These are phyloP conservation scores for Diplodia scrobiculata DNA, from an alignment of 2,329 filamentous ascomycete species.

Conservation along the genomic window DNA sequence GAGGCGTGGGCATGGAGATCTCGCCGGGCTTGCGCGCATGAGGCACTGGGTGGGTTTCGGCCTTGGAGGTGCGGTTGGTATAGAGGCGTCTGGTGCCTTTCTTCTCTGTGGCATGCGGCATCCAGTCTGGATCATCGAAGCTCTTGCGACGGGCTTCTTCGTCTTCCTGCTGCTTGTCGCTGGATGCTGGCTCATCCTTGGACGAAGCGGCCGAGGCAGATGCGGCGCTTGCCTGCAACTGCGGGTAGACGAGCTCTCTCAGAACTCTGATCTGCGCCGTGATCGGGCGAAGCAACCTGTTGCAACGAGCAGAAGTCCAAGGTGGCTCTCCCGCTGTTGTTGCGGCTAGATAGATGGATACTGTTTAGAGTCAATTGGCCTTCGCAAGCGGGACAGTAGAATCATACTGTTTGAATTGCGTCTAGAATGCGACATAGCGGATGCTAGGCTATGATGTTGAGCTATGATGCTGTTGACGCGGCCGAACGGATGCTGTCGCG, in stretches of 20 bases:
- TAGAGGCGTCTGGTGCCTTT: constrained; percentile 40
- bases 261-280: constrained; percentile 47
- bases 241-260: constrained; percentile 37
- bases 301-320: constrained; percentile 50
- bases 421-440: constrained; percentile 2
- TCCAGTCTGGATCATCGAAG: constrained; percentile 40
- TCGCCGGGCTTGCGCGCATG: constrained; percentile 16
- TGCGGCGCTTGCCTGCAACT: constrained; percentile 27
- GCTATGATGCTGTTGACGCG: constrained; percentile 9
- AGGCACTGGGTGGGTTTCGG: neutral
- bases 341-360: neutral
- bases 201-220: neutral
- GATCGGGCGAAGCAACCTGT: constrained; percentile 48
- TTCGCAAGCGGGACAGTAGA: neutral
- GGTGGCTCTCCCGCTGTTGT: constrained; percentile 26
- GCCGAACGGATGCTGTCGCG: neutral
- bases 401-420: neutral
- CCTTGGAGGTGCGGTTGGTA: constrained; percentile 37
- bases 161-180: neutral
- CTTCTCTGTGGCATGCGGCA: constrained; percentile 36
- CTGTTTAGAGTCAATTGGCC: neutral
- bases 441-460: constrained; percentile 12
- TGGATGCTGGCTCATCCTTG: neutral
- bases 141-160: neutral
- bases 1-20: constrained; percentile 17